Evolutionary conservation across 495 filamentous ascomycete genomes (phyloP), one percentile per base, ranked within the genome.

Genomic region (Letharia lupina): DNA sequence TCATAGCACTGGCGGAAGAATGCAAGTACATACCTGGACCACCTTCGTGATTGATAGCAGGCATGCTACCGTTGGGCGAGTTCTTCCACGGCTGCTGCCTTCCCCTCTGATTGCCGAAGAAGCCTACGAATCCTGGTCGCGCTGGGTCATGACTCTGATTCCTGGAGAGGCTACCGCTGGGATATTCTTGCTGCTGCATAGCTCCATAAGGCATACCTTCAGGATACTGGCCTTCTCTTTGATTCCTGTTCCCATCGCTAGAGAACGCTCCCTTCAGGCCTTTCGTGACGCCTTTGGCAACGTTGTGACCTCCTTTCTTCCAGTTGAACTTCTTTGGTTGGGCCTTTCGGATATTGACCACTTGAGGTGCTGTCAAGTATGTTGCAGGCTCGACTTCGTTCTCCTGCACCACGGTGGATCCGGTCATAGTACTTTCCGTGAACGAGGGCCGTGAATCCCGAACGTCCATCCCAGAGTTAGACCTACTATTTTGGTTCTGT

Each of bases 291-390:
- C 92, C 93, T 77, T 97, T 96, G 45, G 92, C 91, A 63, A 98
- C 87, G 50, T 88, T 89, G 75, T 95, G 91, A 35, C 91, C 90
- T 39, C 91, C 92, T 75, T 95, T 96, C 82, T 96, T 96, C 93
- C 94, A 98, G 77, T 94, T 95, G 78, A 96, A 96, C 74, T 96
- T 96, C 78, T 91, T 96, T 41, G 87, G 85, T 74, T 96, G 89
- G 60, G 88, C 90, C 79, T 96, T 96, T 64, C 90, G 86, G 70
- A 97, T 93, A 72, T 91, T 94, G 67, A 96, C 87, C 33, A 97
- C 87, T 63, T 96, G 93, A 35, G 94, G 91, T 18, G 91, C 89
- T 54, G 86, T 78, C 44, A 91, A 79, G 64, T 92, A 79, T 13
- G 87, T 83, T 18, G 84, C 82, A 15, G 86, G 81, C 64, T 91